phyloP scores from a whole-genome alignment of 2,329 filamentous ascomycete species.

The Sarocladium strictum region DNA sequence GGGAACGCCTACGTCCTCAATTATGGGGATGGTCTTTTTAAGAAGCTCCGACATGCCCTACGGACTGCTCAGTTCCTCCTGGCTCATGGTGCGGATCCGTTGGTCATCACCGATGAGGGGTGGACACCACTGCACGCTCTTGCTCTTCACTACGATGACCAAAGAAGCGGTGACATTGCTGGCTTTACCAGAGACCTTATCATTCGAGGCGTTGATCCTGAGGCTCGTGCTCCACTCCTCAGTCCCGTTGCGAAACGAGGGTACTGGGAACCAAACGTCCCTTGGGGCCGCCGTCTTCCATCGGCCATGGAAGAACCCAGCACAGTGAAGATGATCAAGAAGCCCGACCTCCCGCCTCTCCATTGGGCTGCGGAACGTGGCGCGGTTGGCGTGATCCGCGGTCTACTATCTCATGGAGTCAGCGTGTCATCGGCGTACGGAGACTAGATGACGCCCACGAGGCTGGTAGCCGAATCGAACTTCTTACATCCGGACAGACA shows the following conservation, averaged over 20 bases:
- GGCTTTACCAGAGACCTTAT: constrained; percentile 12
- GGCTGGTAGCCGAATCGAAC: background rate
- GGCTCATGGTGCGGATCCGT: constrained; percentile 16
- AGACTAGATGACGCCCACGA: background rate
- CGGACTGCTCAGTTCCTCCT: constrained; percentile 17
- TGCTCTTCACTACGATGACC: constrained; percentile 10
- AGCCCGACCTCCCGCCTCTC: background rate
- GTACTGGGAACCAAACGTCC: background rate
- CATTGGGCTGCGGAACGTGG: constrained; percentile 1
- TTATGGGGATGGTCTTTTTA: background rate
- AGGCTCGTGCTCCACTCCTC: constrained; percentile 11
- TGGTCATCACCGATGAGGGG: constrained; percentile 17
- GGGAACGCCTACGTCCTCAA: background rate
- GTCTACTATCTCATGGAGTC: background rate
- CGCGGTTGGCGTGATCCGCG: background rate
- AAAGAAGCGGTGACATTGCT: constrained; percentile 1
- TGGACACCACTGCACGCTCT: constrained; percentile 21
- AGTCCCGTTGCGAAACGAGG: background rate
- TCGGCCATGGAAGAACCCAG: background rate
- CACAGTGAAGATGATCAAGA: background rate
- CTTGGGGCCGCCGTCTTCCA: background rate
- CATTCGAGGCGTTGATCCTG: constrained; percentile 4
- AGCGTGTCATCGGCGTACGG: background rate
- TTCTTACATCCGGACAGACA: constrained; percentile 1
- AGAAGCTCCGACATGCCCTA: constrained; percentile 9